These are phyloP conservation scores for Candida andamanensis DNA, from an alignment of 805 yeast species.

Conservation along the genomic window DNA sequence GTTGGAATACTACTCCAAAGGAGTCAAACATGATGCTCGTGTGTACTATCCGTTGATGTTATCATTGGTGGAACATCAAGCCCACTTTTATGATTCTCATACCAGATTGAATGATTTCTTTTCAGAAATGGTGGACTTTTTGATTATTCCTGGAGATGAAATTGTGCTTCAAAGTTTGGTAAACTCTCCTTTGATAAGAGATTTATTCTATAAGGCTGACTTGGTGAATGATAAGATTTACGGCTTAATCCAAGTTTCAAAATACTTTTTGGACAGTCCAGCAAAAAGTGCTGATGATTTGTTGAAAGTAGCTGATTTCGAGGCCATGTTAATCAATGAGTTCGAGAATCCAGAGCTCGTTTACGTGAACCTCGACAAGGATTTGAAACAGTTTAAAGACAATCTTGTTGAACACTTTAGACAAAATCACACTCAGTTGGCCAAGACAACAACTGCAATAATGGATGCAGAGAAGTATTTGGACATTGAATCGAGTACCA, in stretches of 20 bases:
- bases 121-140: constrained; percentile 23
- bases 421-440: background rate
- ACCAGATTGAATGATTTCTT: constrained; percentile 24
- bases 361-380: constrained; percentile 25
- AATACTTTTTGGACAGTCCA: constrained; percentile 13
- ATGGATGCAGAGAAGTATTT: constrained; percentile 2
- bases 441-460: constrained; percentile 1
- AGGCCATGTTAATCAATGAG: constrained; percentile 27
- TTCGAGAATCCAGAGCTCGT: constrained; percentile 37
- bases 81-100: constrained; percentile 16
- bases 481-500: constrained; percentile 8
- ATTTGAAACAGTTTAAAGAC: constrained; percentile 17
- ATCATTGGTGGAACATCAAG: constrained; percentile 31
- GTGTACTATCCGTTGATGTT: constrained; percentile 29
- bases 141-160: constrained; percentile 11
- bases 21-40: constrained; percentile 15
- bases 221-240: constrained; percentile 27
- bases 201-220: constrained; percentile 21
- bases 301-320: constrained; percentile 16
- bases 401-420: constrained; percentile 1
- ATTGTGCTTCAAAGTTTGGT: constrained; percentile 15
- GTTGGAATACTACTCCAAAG: constrained; percentile 19
- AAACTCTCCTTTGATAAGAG: constrained; percentile 25
- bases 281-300: constrained; percentile 1
- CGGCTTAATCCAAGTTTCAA: constrained; percentile 24